Evolutionary conservation across 75 land plant genomes (phyloP).

Genomic region (Cunninghamia lanceolata): DNA sequence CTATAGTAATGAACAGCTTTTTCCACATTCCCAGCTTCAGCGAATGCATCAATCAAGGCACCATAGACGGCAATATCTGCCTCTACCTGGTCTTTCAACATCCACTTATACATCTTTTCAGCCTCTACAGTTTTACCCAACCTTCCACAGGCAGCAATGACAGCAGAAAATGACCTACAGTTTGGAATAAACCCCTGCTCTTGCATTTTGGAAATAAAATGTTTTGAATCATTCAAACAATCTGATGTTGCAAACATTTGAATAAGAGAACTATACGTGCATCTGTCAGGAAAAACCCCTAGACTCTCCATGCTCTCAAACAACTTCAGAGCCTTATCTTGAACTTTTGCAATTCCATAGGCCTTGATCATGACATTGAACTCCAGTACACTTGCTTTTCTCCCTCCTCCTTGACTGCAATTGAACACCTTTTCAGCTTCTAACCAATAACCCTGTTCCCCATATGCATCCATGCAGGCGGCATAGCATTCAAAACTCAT

Average conservation of each 20-base stretch:
- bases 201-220: constrained; percentile 54
- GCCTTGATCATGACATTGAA: constrained; percentile 88
- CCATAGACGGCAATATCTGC: constrained; percentile 59
- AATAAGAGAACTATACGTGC: constrained; percentile 60
- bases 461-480: constrained; percentile 75
- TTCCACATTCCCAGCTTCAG: constrained; percentile 54
- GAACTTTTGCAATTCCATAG: constrained; percentile 49
- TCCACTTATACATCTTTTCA: constrained; percentile 33
- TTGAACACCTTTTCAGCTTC: constrained; percentile 66
- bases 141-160: constrained; percentile 45
- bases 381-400: constrained; percentile 26
- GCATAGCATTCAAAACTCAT: constrained; percentile 56
- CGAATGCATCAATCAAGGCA: constrained; percentile 67
- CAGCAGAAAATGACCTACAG: constrained; percentile 46
- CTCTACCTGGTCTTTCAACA: constrained; percentile 30
- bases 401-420: constrained; percentile 19
- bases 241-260: constrained; percentile 42
- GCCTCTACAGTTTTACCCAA: constrained; percentile 43
- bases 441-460: constrained; percentile 47
- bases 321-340: constrained; percentile 48
- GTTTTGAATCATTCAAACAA: constrained; percentile 29
- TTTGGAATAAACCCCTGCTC: constrained; percentile 35
- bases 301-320: constrained; percentile 55
- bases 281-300: constrained; percentile 46
- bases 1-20: constrained; percentile 37